Conservation (phyloP, 352 stramenopile genomes). For the Pythium biforme region DNA sequence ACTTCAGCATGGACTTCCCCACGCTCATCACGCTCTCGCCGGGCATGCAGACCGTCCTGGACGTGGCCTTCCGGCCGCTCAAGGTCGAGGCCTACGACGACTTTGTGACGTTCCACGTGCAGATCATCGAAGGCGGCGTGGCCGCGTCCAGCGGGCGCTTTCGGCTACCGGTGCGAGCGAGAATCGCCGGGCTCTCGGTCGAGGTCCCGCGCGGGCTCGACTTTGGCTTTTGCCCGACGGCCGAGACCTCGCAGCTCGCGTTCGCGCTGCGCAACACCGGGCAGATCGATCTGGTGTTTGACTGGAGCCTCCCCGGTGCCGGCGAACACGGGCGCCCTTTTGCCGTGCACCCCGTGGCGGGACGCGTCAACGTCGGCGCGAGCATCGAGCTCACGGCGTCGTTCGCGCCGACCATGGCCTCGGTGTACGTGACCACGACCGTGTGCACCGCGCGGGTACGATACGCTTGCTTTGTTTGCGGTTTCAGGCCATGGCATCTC, state of each 20-base stretch:
- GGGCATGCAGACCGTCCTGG: conserved; percentile 81
- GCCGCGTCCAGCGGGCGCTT: conserved; percentile 73
- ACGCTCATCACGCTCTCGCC: conserved; percentile 86
- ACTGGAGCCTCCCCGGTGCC: conserved; percentile 80
- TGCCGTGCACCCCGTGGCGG: conserved; percentile 63
- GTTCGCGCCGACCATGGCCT: conserved; percentile 67
- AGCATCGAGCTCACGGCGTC: conserved; percentile 67
- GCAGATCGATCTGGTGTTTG: conserved; percentile 81
- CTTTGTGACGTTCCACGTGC: conserved; percentile 87
- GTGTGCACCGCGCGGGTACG: conserved; percentile 58
- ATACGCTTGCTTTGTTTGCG: too few species aligned
- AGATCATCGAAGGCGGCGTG: conserved; percentile 80
- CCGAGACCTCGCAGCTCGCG: conserved; percentile 65
- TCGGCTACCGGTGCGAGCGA: conserved; percentile 81
- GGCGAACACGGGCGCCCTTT: conserved; percentile 75
- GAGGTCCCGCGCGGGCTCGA: conserved; percentile 66
- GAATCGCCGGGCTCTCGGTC: conserved; percentile 71
- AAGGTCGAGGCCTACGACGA: conserved; percentile 91
- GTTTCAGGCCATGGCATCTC: too few species aligned
- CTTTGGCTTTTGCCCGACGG: conserved; percentile 90
- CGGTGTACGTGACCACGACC: conserved; percentile 86
- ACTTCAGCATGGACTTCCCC: conserved; percentile 94
- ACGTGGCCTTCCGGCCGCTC: conserved; percentile 90
- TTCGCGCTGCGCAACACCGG: conserved; percentile 87
- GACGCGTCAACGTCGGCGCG: conserved; percentile 61